Base-by-base conservation (phyloP, 192 early-diverging fungal genomes). In the Coemansia sp. region DNA sequence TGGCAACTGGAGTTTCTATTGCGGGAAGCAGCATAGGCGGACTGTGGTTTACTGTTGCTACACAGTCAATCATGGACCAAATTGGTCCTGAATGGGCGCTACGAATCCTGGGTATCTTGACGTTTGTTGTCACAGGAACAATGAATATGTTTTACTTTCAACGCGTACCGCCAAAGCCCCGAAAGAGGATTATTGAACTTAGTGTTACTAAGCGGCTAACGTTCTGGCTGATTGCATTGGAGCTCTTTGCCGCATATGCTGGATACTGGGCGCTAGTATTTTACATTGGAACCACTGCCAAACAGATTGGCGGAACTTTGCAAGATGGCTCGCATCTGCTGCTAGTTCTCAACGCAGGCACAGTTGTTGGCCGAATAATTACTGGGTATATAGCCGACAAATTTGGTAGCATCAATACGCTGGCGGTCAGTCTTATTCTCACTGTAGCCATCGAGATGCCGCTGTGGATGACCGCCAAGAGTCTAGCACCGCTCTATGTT, bases 21-120 rank as follows among this genome's bases (percentile, higher is more conserved):
- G 78, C 89, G 11, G 93, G 91, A 0, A 82, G 86, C 25, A 90
- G 91, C 41, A 41, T 91, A 15, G 93, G 93, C 55, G 90, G 91
- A 3, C 66, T 93, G 43, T 81, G 72, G 41, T 73, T 93, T 19
- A 72, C 86, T 5, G 84, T 84, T 7, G 74, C 87, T 4, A 81
- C 79, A 0, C 86, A 87, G 60, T 65, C 69, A 0, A 73, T 89
- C 37, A 83, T 95, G 10, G 79, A 84, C 24, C 49, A 35, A 2
- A 12, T 89, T 24, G 93, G 89, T 2, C 64, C 73, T 12, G 51
- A 63, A 19, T 91, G 89, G 88, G 81, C 88, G 2, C 77, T 95
- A 22, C 86, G 91, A 17, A 81, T 90, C 38, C 81, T 87, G 52
- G 88, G 85, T 4, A 65, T 87, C 29, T 58, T 87, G 11, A 69